These are phyloP conservation scores for Exophiala lecanii-corni DNA, from an alignment of 2,329 filamentous ascomycete genomes.

Conservation along the genomic window DNA sequence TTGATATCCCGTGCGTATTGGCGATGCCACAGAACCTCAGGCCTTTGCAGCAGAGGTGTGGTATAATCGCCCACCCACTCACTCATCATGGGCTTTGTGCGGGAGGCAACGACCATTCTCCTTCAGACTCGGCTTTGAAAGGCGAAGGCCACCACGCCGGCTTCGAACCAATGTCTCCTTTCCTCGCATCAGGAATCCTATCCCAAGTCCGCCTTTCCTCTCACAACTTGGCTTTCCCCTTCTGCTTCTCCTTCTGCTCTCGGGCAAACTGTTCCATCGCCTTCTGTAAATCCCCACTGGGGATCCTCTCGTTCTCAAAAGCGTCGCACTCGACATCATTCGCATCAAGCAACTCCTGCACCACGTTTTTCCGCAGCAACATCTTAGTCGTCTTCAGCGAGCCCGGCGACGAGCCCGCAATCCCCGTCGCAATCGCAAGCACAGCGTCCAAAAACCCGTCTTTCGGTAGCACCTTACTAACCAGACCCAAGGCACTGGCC, in stretches of 20 bases:
- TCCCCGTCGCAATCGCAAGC: slow-evolving; percentile 6
- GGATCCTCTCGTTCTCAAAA: background rate
- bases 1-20: too few species aligned
- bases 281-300: background rate
- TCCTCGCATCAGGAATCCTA: too few species aligned
- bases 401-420: slow-evolving; percentile 12
- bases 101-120: too few species aligned
- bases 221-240: background rate
- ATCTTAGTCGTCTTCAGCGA: slow-evolving; percentile 10
- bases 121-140: too few species aligned
- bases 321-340: slow-evolving; percentile 7
- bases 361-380: slow-evolving; percentile 11
- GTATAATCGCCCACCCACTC: too few species aligned
- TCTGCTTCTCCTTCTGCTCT: background rate
- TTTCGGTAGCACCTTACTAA: slow-evolving; percentile 14
- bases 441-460: slow-evolving; percentile 12
- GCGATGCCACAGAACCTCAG: too few species aligned
- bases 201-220: too few species aligned
- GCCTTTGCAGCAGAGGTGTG: too few species aligned
- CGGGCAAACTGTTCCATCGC: background rate
- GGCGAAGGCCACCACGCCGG: too few species aligned
- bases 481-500: slow-evolving; percentile 9
- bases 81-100: too few species aligned
- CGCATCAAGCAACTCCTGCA: slow-evolving; percentile 12
- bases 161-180: too few species aligned